A percentile compares a stretch with the other conserved stretches of the same genome.
Conservation (phyloP, 805 yeast species). For the Hanseniaspora clermontiae region DNA sequence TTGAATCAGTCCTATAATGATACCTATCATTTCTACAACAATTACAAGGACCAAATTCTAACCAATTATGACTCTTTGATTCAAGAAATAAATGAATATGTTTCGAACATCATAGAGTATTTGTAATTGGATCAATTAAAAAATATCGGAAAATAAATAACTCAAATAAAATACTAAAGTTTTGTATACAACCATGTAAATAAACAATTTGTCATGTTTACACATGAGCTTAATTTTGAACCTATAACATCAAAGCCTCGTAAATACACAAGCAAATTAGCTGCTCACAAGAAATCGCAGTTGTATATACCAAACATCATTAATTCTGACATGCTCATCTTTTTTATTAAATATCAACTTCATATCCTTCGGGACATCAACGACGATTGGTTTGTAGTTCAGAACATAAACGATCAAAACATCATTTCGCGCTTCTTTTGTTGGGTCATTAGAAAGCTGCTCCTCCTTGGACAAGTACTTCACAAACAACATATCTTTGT, state of each 20-base stretch:
- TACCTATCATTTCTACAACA: not conserved
- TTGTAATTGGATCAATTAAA: not conserved
- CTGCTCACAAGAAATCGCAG: not conserved
- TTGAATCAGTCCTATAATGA: not conserved
- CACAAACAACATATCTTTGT: not conserved
- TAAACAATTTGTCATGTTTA: not conserved
- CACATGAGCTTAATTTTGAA: no score
- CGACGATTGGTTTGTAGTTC: constrained; percentile 2
- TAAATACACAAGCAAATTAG: no score
- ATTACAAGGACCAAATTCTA: constrained; percentile 4
- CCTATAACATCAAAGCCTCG: no score
- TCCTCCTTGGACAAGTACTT: constrained; percentile 5
- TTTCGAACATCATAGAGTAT: constrained; percentile 8
- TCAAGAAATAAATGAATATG: constrained; percentile 12
- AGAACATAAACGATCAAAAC: not conserved
- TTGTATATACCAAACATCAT: constrained; percentile 10
- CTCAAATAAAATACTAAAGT: no score
- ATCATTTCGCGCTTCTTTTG: not conserved
- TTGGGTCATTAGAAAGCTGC: not conserved
- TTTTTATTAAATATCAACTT: not conserved
- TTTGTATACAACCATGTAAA: not conserved
- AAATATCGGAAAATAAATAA: no score
- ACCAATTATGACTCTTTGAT: constrained; percentile 5
- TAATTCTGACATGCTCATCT: not conserved
- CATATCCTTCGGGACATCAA: constrained; percentile 4